Conservation (phyloP, 2,329 filamentous ascomycete species). For the Sordariomycetes sp. region DNA sequence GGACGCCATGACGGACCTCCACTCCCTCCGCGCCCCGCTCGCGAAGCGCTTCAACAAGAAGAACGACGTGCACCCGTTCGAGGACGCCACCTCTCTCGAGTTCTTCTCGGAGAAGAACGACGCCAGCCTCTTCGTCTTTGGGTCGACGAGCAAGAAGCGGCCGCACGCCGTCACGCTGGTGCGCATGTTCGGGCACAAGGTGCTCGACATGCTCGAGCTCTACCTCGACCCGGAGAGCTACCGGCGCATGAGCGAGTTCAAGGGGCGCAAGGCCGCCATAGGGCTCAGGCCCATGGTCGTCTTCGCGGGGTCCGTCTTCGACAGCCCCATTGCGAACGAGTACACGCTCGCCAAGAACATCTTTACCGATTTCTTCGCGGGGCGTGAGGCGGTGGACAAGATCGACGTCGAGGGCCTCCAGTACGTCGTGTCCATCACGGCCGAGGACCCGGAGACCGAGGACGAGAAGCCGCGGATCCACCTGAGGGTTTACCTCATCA, state of each 20-base stretch:
- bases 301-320: conserved; percentile 83
- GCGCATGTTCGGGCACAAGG: conserved; percentile 72
- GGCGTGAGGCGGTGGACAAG: conserved; percentile 58
- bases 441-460: conserved; percentile 44
- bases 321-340: conserved; percentile 63
- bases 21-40: conserved; percentile 71
- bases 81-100: conserved; percentile 74
- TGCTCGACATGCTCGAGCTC: conserved; percentile 91
- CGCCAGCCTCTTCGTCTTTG: conserved; percentile 72
- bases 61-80: conserved; percentile 89
- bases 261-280: conserved; percentile 59
- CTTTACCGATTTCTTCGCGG: conserved; percentile 83
- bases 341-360: conserved; percentile 81
- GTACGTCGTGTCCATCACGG: conserved; percentile 73
- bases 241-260: conserved; percentile 61
- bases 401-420: conserved; percentile 93
- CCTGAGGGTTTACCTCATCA: conserved; percentile 73
- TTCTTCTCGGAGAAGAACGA: conserved; percentile 98
- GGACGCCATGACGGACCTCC: conserved; percentile 73
- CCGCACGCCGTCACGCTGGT: conserved; percentile 77
- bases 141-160: conserved; percentile 83
- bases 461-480: conserved; percentile 41
- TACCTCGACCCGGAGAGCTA: conserved; percentile 65
- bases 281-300: conserved; percentile 80
- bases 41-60: conserved; percentile 94